Base-by-base conservation (phyloP, 805 yeast species). In the Candida odintsovae region DNA sequence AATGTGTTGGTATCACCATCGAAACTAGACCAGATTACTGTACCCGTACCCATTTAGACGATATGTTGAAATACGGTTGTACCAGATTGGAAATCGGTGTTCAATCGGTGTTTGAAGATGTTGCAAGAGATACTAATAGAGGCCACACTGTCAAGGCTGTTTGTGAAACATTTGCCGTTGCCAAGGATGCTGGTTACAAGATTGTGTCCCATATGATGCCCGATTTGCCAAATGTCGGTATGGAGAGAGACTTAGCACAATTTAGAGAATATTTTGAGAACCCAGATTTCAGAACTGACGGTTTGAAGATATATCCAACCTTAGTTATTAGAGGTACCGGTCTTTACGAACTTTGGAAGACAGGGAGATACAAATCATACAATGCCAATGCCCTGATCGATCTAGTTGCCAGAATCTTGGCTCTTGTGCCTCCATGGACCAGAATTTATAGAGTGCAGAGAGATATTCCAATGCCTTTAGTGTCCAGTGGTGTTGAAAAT, bases 181-280 rank as follows among this genome's bases (percentile, higher is more conserved):
- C 98, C n/a, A 94, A 94, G 64, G 99, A 94, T 67, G 92, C 99
- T 1, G 99, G 99, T 13, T 94, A 90, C 68, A 94, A 94, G 64
- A 96, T 94, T 45, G 99, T 94, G 21, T 83, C 95, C 54, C 99
- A 94, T 69, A 94, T 94, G 99, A 94, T 94, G 99, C 99, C 99
- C 15, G 99, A 94, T 72, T 74, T 94, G 58, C 99, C 99, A 16
- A 94, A 94, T 61, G 97, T 94, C 49, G 99, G 98, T 18, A 88
- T 92, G 96, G 99, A 94, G 68, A 79, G 99, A 64, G 99, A 94
- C 64, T 71, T 92, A 49, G 96, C 90, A 61, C 99, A 94, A 69
- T 94, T 94, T 63, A 80, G 84, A 59, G 99, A 94, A 65, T 94
- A 94, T 70, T 94, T 94, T 63, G 98, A 92, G 58, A 94, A 88